phyloP scores from a whole-genome alignment of 495 filamentous ascomycete species.

The Hyaloscypha finlandica region DNA sequence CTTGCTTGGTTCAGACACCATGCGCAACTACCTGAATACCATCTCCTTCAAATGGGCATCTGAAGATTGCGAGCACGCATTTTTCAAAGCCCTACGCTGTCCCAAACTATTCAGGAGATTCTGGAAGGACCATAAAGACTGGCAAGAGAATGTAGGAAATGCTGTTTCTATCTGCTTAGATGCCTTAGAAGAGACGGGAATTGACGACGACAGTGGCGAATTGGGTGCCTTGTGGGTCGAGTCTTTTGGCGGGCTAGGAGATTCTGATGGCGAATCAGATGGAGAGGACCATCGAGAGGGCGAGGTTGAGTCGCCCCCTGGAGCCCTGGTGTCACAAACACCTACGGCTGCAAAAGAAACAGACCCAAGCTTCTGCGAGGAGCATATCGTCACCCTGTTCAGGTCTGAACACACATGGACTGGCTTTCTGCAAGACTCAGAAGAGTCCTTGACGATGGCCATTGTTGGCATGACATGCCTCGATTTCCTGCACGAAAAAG shows the following conservation, averaged over 20 bases:
- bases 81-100: background rate
- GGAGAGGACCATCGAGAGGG: background rate
- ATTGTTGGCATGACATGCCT: slow-evolving; percentile 15
- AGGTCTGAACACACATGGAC: slow-evolving; percentile 24
- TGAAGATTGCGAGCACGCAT: background rate
- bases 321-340: too few species aligned
- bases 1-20: slow-evolving; percentile 18
- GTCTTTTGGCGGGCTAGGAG: background rate
- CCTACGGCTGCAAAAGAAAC: too few species aligned
- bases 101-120: slow-evolving; percentile 4
- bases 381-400: slow-evolving; percentile 18
- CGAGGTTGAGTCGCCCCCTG: background rate
- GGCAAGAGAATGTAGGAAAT: slow-evolving; percentile 5
- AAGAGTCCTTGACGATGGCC: slow-evolving; percentile 17
- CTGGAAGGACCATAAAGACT: slow-evolving; percentile 9
- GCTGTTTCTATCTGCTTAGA: slow-evolving; percentile 22
- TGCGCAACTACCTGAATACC: slow-evolving; percentile 16
- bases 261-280: slow-evolving; percentile 1
- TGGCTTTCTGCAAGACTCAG: slow-evolving; percentile 17
- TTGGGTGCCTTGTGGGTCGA: slow-evolving; percentile 19
- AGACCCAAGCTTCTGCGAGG: background rate
- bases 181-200: slow-evolving; percentile 14
- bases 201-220: slow-evolving; percentile 11
- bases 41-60: slow-evolving; percentile 14
- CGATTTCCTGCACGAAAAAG: background rate